Percentiles rank a stretch among this genome's conserved stretches.
phyloP scores from a whole-genome alignment of 306 rosid genomes.

The Ochetophila trinervis region DNA sequence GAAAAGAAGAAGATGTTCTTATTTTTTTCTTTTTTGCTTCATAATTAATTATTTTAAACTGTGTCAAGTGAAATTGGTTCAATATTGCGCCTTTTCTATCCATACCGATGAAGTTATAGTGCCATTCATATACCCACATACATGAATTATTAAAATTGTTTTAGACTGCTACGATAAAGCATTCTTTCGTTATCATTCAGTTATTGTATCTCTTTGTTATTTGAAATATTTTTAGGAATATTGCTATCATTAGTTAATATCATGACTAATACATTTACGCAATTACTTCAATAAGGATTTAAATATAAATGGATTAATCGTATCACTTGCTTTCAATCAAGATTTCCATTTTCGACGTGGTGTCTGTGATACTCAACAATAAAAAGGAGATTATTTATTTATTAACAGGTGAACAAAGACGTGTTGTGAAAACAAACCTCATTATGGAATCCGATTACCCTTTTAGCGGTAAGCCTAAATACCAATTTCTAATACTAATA shows the following conservation, averaged over 20 bases:
- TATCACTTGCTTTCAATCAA: background rate
- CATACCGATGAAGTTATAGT: no score
- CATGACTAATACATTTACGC: background rate
- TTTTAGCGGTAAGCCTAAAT: background rate
- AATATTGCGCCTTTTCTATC: no score
- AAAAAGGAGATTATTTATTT: background rate
- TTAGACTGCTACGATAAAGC: background rate
- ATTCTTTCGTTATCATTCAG: background rate
- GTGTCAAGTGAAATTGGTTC: no score
- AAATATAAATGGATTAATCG: no score
- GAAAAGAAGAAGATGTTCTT: no score
- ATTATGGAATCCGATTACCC: constrained; percentile 4
- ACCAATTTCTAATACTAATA: background rate
- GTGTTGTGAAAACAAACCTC: constrained; percentile 1
- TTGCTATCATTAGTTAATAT: constrained; percentile 6
- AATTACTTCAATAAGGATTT: constrained; percentile 1
- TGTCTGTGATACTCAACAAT: background rate
- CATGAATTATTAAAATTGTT: no score
- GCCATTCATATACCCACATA: no score
- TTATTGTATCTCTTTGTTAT: background rate
- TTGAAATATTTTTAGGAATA: background rate
- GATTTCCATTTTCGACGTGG: constrained; percentile 5
- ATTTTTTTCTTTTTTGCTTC: no score
- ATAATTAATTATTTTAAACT: no score
- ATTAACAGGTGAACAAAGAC: no score